These are phyloP conservation scores for Rhodotorula sp. DNA, from an alignment of 1,284 basidiomycete species.

Conservation along the genomic window DNA sequence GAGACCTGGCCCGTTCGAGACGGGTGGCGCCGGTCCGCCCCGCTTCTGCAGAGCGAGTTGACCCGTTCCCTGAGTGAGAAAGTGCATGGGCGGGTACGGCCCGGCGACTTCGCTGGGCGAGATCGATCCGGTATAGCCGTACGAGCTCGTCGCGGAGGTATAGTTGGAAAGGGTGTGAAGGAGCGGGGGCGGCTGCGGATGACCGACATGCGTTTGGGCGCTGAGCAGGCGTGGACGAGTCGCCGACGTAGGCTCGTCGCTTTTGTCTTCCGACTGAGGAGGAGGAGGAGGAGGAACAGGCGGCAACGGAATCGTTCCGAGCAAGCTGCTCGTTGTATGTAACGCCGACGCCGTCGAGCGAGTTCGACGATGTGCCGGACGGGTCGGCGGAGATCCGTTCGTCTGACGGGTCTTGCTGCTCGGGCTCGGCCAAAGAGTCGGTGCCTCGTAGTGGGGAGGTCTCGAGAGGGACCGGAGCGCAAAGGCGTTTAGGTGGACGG, in stretches of 20 bases:
- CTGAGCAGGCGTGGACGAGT: neutral
- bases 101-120: neutral
- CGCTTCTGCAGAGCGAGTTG: neutral
- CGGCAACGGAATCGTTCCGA: conserved; percentile 16
- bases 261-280: neutral
- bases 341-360: conserved; percentile 21
- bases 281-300: conserved; percentile 1
- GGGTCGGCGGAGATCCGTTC: conserved; percentile 2
- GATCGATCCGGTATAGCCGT: neutral
- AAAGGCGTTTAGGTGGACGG: conserved; percentile 30
- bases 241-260: neutral
- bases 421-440: conserved; percentile 3
- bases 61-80: no score
- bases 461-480: conserved; percentile 22
- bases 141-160: conserved; percentile 12
- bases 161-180: conserved; percentile 10
- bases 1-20: conserved; percentile 21
- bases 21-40: neutral
- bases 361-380: conserved; percentile 26
- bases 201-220: conserved; percentile 8
- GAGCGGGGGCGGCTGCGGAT: conserved; percentile 4
- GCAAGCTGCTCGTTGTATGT: neutral
- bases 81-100: neutral
- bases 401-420: neutral
- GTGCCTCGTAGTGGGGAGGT: conserved; percentile 32